phyloP scores from a whole-genome alignment of 306 rosid species.

The Cucumis cinereus region DNA sequence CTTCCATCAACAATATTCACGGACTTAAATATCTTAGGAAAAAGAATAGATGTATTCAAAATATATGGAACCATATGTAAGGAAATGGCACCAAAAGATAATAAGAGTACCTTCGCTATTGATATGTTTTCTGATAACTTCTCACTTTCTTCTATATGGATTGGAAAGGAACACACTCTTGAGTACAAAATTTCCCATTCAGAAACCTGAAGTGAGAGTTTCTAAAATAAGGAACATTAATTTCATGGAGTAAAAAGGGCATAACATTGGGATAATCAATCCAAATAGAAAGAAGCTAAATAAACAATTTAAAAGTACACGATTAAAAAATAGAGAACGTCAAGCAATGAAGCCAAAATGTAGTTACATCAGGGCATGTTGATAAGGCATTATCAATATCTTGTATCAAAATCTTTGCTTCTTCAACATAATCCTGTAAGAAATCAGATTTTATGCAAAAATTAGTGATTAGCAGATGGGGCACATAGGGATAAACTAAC shows the following conservation, averaged over 20 bases:
- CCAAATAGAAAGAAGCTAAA: constrained; percentile 2
- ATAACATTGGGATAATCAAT: neutral
- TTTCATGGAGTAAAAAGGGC: constrained; percentile 19
- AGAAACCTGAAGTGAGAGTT: constrained; percentile 42
- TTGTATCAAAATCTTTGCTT: constrained; percentile 43
- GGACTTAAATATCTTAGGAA: neutral
- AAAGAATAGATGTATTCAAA: neutral
- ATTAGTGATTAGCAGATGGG: constrained; percentile 9
- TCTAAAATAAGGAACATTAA: constrained; percentile 13
- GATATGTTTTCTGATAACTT: constrained; percentile 40
- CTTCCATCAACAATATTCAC: neutral
- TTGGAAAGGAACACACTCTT: constrained; percentile 48
- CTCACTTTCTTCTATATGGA: constrained; percentile 46
- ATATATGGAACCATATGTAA: neutral
- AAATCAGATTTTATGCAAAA: constrained; percentile 3
- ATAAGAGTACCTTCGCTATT: constrained; percentile 38
- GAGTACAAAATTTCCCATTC: constrained; percentile 68
- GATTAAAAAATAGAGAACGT: neutral
- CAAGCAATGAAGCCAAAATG: neutral
- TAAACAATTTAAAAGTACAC: neutral
- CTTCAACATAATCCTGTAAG: constrained; percentile 53
- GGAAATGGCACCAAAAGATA: neutral
- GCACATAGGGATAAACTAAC: constrained; percentile 10
- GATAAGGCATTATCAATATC: constrained; percentile 45
- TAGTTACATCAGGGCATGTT: constrained; percentile 39